Evolutionary conservation across 495 filamentous ascomycete genomes (phyloP).

Genomic region (Hyaloscypha finlandica): DNA sequence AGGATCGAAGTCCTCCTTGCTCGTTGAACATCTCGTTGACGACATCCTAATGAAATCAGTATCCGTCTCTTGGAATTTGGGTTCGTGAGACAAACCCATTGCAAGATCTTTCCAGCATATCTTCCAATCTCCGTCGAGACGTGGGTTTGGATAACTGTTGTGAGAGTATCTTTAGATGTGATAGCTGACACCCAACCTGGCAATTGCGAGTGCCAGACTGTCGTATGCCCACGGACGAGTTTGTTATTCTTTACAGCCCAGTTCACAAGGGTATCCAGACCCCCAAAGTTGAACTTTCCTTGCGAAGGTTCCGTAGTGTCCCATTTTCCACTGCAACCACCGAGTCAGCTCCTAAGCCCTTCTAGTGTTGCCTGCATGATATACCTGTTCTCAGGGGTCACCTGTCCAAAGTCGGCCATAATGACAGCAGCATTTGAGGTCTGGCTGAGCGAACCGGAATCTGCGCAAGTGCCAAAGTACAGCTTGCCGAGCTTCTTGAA

Average conservation of each 20-base stretch:
- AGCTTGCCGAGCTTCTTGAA: constrained; percentile 62
- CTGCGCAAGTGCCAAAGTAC: constrained; percentile 59
- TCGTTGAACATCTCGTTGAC: constrained; percentile 68
- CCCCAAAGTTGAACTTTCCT: constrained; percentile 24
- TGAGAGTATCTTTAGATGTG: constrained; percentile 50
- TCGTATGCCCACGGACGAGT: constrained; percentile 63
- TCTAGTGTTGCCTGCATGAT: constrained; percentile 19
- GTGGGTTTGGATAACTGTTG: constrained; percentile 59
- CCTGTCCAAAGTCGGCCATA: constrained; percentile 60
- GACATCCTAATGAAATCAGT: neutral
- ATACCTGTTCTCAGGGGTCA: constrained; percentile 64
- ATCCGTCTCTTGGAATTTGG: neutral
- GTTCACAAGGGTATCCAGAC: constrained; percentile 47
- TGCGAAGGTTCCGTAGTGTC: constrained; percentile 20
- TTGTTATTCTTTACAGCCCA: constrained; percentile 58
- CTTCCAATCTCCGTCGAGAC: constrained; percentile 55
- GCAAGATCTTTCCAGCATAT: constrained; percentile 64
- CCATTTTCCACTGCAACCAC: constrained; percentile 11
- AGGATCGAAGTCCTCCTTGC: constrained; percentile 54
- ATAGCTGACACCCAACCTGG: constrained; percentile 60
- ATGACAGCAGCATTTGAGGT: constrained; percentile 56
- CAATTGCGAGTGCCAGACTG: constrained; percentile 66
- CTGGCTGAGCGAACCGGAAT: constrained; percentile 51
- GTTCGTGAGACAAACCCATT: constrained; percentile 43
- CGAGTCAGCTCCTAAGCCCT: constrained; percentile 48